Base-by-base conservation (phyloP, 345 rosid genomes). In the Lepidium aucheri region DNA sequence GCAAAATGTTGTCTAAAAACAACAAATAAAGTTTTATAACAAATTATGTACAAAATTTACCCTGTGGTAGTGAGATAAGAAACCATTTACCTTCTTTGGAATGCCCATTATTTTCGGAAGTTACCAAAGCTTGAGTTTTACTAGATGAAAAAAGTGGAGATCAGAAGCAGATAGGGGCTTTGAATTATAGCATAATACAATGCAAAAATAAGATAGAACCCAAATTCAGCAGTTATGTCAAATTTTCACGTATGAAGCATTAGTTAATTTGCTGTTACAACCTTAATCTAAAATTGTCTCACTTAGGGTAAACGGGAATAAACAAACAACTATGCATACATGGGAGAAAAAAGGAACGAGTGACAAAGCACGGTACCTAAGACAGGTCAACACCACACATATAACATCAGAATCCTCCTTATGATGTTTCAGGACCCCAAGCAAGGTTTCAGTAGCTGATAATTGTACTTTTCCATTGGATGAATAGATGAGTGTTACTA, bases 321-420 rank as follows among this genome's bases (percentile, higher is more conserved):
- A 60, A 49, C 46, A 64, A 53, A 53, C 14, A 68, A 8, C 18
- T 52, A 53, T 26, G 68, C 18, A 66, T 45, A 42, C 49, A 43
- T 7, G 39, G 22, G 13, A 14, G 43, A 39, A 16, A 60, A 54
- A 40, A 33, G 40, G 62, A 33, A 65, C 51, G 11, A 13, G 56
- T 38, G 51, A 55, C 8, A 61, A 64, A 70, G 53, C 65, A 65
- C 41, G 41, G 39, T 83, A 89, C 98, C 95, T 87, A 35, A 92
- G 84, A 80, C 84, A 80, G 66, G 88, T 95, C 45, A 92, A 83
- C 70, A 89, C 73, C 83, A 85, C 54, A 60, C 84, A 82, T 56
- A 92, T 77, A 57, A 83, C 86, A 69, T 79, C 86, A 77, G 84
- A 80, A 60, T 82, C 80, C 69, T 82, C 81, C 58, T 74, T 80